Evolutionary conservation across 306 rosid genomes (phyloP), one percentile per base, ranked within the genome.

Genomic region (Lagenaria siceraria): DNA sequence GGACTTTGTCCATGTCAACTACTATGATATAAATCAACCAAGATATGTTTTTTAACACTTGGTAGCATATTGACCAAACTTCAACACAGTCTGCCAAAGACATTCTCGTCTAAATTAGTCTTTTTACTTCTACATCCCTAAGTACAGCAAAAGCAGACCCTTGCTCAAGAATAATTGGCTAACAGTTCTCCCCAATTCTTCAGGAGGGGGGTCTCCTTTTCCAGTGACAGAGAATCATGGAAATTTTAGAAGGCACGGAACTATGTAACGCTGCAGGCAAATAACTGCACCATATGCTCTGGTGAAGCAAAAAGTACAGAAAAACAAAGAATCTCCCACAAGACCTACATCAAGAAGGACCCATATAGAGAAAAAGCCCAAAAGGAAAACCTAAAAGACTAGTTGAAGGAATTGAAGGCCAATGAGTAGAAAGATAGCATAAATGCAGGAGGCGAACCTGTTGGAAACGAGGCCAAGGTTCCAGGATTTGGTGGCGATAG

Each of bases 381-480:
- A 14, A 42, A 22, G 3, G 17, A 15, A 58, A 76, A 25, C 22
- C 6, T 19, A 54, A 24, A 78, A 13, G 36, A 35, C 68, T 6
- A n/a, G 25, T 33, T 53, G 49, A 25, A 54, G 79, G 7, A 62
- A 64, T 22, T 49, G 62, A 68, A n/a, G 65, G 22, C 33, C 68
- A 63, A 4, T 75, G 60, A 55, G 25, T n/a, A 35, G 63, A 70
- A 72, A 64, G 27, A 64, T 51, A 75, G 55, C 18, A 52, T 27
- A 78, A 76, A 78, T 78, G 78, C 77, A 24, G 33, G 24, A 36
- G 12, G 7, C 18, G n/a, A 77, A 87, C 98, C 96, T 83, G 70
- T 79, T 83, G 60, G 90, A 87, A 78, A 83, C 81, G 78, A 78
- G 83, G 22, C 84, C 78, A 15, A 84, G 73, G 79, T 80, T 85